These are phyloP conservation scores for Cyberlindnera mrakii DNA, from an alignment of 805 yeast species.

Conservation along the genomic window DNA sequence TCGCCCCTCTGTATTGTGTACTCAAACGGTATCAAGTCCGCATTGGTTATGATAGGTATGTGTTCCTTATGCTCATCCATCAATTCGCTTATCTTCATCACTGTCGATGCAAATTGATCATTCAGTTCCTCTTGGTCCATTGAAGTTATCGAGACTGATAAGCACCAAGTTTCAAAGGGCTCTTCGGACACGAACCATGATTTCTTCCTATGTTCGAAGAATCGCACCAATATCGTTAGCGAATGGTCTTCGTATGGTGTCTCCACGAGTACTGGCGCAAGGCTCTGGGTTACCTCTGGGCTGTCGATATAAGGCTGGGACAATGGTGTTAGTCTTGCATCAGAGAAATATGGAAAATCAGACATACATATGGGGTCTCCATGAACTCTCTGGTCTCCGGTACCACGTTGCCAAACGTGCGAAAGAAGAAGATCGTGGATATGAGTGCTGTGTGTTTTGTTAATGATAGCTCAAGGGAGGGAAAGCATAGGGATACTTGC, in stretches of 20 bases:
- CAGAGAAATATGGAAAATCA: background rate
- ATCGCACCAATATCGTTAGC: too few species aligned
- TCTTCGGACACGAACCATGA: too few species aligned
- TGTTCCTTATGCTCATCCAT: conserved; percentile 55
- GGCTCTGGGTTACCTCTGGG: too few species aligned
- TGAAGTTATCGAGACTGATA: too few species aligned
- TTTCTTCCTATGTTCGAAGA: too few species aligned
- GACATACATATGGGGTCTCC: conserved; percentile 44
- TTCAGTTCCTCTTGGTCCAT: background rate
- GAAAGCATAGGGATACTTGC: conserved; percentile 26
- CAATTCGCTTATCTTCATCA: conserved; percentile 32
- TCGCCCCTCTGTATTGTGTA: conserved; percentile 31
- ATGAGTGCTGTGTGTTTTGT: conserved; percentile 38
- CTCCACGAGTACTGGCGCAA: too few species aligned
- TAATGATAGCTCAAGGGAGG: background rate
- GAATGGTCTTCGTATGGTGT: too few species aligned
- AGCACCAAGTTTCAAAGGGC: too few species aligned
- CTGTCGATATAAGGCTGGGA: too few species aligned
- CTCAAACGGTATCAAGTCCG: conserved; percentile 63
- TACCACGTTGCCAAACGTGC: conserved; percentile 58
- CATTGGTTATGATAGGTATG: conserved; percentile 67
- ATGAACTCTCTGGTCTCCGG: conserved; percentile 53
- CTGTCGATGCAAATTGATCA: conserved; percentile 9
- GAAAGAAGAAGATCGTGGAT: conserved; percentile 61
- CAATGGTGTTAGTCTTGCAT: too few species aligned